Conservation (phyloP, 495 filamentous ascomycete genomes). For the Chaetomidium leptoderma region DNA sequence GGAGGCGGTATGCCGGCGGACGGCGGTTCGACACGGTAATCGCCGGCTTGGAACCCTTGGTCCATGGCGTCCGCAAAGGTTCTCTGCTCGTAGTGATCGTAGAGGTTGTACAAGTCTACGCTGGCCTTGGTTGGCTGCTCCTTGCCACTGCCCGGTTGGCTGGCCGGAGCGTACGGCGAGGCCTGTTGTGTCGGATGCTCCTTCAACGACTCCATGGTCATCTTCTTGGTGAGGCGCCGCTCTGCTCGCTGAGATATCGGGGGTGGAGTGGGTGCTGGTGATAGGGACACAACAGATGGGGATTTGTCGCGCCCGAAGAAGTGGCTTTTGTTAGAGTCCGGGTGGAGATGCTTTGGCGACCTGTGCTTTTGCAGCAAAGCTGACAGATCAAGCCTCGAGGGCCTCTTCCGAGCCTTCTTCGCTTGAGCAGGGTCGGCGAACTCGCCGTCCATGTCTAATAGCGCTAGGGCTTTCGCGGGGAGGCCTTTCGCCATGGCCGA, state of each 20-base stretch:
- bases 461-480: constrained; percentile 40
- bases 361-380: constrained; percentile 24
- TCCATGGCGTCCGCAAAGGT: constrained; percentile 41
- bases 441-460: constrained; percentile 41
- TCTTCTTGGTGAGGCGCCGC: constrained; percentile 25
- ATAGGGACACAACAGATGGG: constrained; percentile 39
- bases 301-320: constrained; percentile 35
- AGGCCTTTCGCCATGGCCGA: constrained; percentile 53
- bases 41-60: constrained; percentile 22
- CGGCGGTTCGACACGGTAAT: constrained; percentile 9
- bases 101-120: constrained; percentile 39
- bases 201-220: constrained; percentile 35
- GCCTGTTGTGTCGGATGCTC: constrained; percentile 16
- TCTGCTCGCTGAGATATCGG: constrained; percentile 28
- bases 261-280: constrained; percentile 28
- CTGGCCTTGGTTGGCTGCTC: constrained; percentile 28
- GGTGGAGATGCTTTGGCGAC: constrained; percentile 20
- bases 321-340: constrained; percentile 16
- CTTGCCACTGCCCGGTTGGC: background rate
- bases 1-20: constrained; percentile 9
- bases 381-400: constrained; percentile 46
- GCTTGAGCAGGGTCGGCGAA: constrained; percentile 11
- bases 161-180: background rate
- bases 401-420: constrained; percentile 44
- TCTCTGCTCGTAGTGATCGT: constrained; percentile 52